Evolutionary conservation across 176 grass and related monocot species (phyloP), one percentile per base, ranked within the genome.

Genomic region (Typha latifolia): DNA sequence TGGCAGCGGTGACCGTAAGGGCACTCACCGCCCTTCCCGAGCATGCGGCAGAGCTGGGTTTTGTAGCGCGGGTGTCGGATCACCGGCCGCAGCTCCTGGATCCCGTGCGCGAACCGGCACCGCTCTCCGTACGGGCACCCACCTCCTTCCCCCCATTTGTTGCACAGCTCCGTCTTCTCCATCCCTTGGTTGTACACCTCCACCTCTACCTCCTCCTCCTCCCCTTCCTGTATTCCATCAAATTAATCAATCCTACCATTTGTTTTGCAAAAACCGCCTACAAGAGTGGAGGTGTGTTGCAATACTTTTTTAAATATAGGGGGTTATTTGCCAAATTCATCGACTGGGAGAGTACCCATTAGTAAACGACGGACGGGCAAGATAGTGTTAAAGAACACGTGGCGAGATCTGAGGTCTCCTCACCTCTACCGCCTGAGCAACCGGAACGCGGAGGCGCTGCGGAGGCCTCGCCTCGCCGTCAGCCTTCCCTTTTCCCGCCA

Each of bases 61-160:
- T 95, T 89, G 86, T 86, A 95, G 67, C 82, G 90, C 50, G 90
- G 82, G 82, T 95, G 90, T 66, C 90, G 86, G 74, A 95, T 61
- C 63, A 95, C 82, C 14, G 90, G 86, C 70, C 90, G 69, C 70
- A 94, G 83, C 77, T 94, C 90, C 80, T 79, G 77, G 62, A 86
- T 62, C 29, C 85, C 85, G 26, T 94, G 90, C 73, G 85, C 90
- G 66, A 94, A 94, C 62, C 85, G 80, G 82, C 90, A 94, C n/a
- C 81, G 82, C 20, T 32, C 48, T 22, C 61, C 70, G 67, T 86
- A 95, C 49, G 82, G 77, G 67, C 90, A 94, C 49, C 20, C 63
- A 16, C 79, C 82, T 5, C 14, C 21, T 47, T 80, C 73, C 63
- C 14, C 63, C 90, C 90, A 89, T 64, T 94, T 94, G 85, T 94